phyloP scores from a whole-genome alignment of 106 monocot species.

The Agapanthus africanus region DNA sequence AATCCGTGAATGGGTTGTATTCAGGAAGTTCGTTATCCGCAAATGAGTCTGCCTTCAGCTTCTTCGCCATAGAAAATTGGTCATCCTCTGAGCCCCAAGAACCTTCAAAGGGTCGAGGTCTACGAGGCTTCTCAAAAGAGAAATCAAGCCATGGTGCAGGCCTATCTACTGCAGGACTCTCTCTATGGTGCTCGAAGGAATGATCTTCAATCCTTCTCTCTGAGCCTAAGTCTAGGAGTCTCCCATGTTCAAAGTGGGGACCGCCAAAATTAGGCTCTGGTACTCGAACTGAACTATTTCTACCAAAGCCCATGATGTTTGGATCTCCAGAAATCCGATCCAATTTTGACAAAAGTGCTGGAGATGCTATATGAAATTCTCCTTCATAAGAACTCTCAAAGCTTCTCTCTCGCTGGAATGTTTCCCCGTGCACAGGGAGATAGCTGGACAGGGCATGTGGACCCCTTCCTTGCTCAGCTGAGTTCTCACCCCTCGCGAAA shows the following conservation, averaged over 20 bases:
- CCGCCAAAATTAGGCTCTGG: slow-evolving; percentile 13
- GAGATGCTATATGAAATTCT: slow-evolving; percentile 43
- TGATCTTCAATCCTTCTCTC: slow-evolving; percentile 41
- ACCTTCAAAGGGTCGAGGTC: slow-evolving; percentile 35
- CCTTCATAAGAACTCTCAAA: slow-evolving; percentile 39
- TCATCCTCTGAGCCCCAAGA: slow-evolving; percentile 34
- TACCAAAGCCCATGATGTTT: slow-evolving; percentile 15
- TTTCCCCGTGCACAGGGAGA: slow-evolving; percentile 24
- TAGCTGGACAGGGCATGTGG: slow-evolving; percentile 15
- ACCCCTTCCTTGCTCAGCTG: slow-evolving; percentile 37
- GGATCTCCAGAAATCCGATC: slow-evolving; percentile 37
- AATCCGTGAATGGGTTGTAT: slow-evolving; percentile 69
- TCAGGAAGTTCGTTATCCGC: slow-evolving; percentile 83
- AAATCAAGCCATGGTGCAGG: slow-evolving; percentile 29
- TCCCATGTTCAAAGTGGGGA: slow-evolving; percentile 26
- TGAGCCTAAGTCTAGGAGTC: slow-evolving; percentile 25
- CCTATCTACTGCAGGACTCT: slow-evolving; percentile 42
- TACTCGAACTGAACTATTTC: slow-evolving; percentile 18
- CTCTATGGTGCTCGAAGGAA: slow-evolving; percentile 27
- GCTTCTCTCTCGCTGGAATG: slow-evolving; percentile 22
- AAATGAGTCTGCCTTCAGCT: slow-evolving; percentile 35
- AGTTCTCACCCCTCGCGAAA: slow-evolving; percentile 61
- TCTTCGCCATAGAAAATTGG: slow-evolving; percentile 52
- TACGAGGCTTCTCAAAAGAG: slow-evolving; percentile 43
- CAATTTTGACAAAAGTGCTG: slow-evolving; percentile 26